These are phyloP conservation scores for Aspergillus brasiliensis DNA, from an alignment of 2,329 filamentous ascomycete genomes.

Conservation along the genomic window DNA sequence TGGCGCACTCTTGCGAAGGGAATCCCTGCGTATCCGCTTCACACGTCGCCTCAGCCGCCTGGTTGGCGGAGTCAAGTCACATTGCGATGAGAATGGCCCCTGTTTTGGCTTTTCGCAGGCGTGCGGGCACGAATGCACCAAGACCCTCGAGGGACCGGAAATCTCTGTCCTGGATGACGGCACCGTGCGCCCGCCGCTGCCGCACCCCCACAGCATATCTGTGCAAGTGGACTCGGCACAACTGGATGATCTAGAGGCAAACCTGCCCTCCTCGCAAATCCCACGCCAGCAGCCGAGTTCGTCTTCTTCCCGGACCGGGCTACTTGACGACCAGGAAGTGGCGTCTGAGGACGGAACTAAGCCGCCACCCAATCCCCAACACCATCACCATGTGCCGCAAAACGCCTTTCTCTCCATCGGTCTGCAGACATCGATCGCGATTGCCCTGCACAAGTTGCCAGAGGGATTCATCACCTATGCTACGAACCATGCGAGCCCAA, in stretches of 20 bases:
- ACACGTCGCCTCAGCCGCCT: conserved; percentile 51
- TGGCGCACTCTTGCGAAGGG: conserved; percentile 22
- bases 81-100: conserved; percentile 60
- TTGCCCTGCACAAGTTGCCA: conserved; percentile 93
- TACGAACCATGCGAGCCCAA: conserved; percentile 92
- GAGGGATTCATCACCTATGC: conserved; percentile 89
- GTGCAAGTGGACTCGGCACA: conserved; percentile 21
- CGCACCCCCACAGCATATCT: conserved; percentile 21
- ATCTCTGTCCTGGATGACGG: conserved; percentile 18
- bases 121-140: conserved; percentile 64
- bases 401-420: conserved; percentile 94
- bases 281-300: conserved; percentile 8
- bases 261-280: conserved; percentile 5
- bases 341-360: conserved; percentile 9
- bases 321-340: conserved; percentile 9
- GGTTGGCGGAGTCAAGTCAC: conserved; percentile 51
- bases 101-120: conserved; percentile 65
- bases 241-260: conserved; percentile 9
- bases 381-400: conserved; percentile 93
- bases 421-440: conserved; percentile 93
- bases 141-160: conserved; percentile 37
- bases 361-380: conserved; percentile 38
- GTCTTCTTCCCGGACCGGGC: conserved; percentile 15
- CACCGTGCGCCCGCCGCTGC: conserved; percentile 14
- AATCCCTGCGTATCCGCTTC: conserved; percentile 39